Base-by-base conservation (phyloP, 2,329 filamentous ascomycete genomes). In the Teratosphaeria gauchensis region DNA sequence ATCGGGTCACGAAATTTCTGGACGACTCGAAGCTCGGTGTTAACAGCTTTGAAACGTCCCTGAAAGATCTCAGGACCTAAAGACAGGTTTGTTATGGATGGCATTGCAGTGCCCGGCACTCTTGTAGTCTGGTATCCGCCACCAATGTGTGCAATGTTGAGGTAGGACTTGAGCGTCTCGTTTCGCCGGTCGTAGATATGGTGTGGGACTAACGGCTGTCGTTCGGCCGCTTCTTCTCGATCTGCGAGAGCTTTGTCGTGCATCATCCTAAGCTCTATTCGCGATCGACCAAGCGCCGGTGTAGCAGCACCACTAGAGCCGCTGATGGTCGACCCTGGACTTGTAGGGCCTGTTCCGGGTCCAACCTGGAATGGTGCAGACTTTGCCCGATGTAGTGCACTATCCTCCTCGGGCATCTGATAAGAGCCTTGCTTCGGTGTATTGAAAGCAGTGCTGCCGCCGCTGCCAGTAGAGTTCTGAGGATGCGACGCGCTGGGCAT, bases 241-340 rank as follows among this genome's bases (percentile, higher is more conserved):
- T 71, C 69, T 4, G 69, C 69, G 11, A 70, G 63, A 16, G 68
- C 68, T 57, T 72, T 72, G 53, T 72, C 68, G 56, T 69, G 67
- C 24, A 68, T 56, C 63, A 72, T 65, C 7, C 64, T 58, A 30
- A 69, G 57, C 53, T 71, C 70, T n/a, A 65, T 69, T 21, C 70
- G 62, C 12, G 68, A 71, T 21, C 68, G 65, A n/a, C 64, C 68
- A 8, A 66, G 58, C 12, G 66, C 65, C 7, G 70, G 69, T 9
- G 70, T 72, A 6, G 61, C 64, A 14, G 66, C 61, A 48, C 69
- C 68, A 32, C 68, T 70, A 1, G 67, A 70, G 30, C 62, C 63
- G 3, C 64, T 69, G 9, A 65, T 58, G 11, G 65, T 65, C 7
- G 66, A 69, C 30, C 66, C 67, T 21, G 69, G 69, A 53, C 68